A percentile compares a stretch with the other conserved stretches of the same genome.
These are phyloP conservation scores for Cyberlindnera maclurae DNA, from an alignment of 805 yeast species.

Conservation along the genomic window DNA sequence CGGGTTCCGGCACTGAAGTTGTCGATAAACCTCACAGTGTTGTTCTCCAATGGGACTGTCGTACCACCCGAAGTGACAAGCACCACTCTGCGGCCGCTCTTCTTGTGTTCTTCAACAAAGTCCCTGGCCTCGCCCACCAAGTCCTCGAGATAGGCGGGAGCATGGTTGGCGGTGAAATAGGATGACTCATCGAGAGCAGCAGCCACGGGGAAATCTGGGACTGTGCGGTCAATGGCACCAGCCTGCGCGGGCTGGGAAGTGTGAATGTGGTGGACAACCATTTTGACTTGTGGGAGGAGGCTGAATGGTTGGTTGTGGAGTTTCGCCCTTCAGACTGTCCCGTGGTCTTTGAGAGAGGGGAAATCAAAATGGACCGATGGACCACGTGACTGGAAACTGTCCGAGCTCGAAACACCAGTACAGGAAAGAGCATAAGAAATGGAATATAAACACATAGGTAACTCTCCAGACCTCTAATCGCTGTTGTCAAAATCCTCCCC, in stretches of 20 bases:
- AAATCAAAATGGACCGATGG: no score
- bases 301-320: no score
- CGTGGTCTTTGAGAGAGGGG: no score
- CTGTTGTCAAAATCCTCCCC: background rate
- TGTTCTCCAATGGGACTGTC: slow-evolving; percentile 94
- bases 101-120: slow-evolving; percentile 53
- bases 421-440: no score
- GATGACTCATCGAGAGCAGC: slow-evolving; percentile 58
- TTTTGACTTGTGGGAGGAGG: no score
- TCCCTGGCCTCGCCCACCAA: slow-evolving; percentile 48
- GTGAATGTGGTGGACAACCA: slow-evolving; percentile 34
- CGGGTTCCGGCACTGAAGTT: slow-evolving; percentile 97
- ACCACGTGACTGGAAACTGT: no score
- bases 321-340: no score
- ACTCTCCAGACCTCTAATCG: no score
- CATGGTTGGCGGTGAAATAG: slow-evolving; percentile 64
- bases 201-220: slow-evolving; percentile 78
- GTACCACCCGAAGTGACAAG: slow-evolving; percentile 96
- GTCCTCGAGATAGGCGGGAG: slow-evolving; percentile 68
- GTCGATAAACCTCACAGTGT: slow-evolving; percentile 94
- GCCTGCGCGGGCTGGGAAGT: slow-evolving; percentile 66
- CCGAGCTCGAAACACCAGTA: no score
- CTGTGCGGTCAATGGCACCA: slow-evolving; percentile 72
- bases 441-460: no score
- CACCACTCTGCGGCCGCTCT: slow-evolving; percentile 46